These are phyloP conservation scores for Kluyveromyces marxianus DNA, from an alignment of 1,139 yeast species.

Conservation along the genomic window DNA sequence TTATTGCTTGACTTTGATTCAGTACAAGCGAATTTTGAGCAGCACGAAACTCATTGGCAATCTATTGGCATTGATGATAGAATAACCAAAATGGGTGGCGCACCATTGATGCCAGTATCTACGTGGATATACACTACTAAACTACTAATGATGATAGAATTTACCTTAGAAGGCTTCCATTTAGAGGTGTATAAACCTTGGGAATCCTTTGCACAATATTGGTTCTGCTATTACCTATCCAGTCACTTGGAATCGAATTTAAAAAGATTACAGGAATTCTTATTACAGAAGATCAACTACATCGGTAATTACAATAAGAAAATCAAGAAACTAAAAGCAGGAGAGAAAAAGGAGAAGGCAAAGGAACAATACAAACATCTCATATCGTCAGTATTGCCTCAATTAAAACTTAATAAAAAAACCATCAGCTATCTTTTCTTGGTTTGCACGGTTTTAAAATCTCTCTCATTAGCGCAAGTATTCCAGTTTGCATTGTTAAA, in stretches of 20 bases:
- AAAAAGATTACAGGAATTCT: constrained; percentile 40
- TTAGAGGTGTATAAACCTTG: constrained; percentile 65
- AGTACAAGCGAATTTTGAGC: constrained; percentile 61
- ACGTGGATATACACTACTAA: constrained; percentile 65
- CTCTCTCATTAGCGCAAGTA: constrained; percentile 35
- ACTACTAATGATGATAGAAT: constrained; percentile 60
- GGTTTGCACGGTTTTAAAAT: constrained; percentile 34
- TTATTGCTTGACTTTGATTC: constrained; percentile 64
- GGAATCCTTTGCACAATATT: constrained; percentile 62
- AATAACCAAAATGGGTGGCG: constrained; percentile 9
- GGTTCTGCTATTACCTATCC: constrained; percentile 54
- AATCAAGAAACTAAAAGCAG: constrained; percentile 39
- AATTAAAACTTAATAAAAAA: constrained; percentile 17
- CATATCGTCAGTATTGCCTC: constrained; percentile 23
- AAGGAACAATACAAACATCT: constrained; percentile 24
- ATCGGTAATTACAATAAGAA: constrained; percentile 35
- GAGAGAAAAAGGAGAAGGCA: constrained; percentile 29
- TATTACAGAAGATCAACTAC: constrained; percentile 36
- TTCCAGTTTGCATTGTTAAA: constrained; percentile 36
- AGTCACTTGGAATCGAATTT: constrained; percentile 45
- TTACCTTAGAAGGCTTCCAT: constrained; percentile 69
- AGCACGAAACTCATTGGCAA: constrained; percentile 40
- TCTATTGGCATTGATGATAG: constrained; percentile 25
- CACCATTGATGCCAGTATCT: constrained; percentile 47
- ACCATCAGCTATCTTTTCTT: constrained; percentile 27